Percentiles rank a stretch among this genome's conserved stretches.
Conservation (phyloP, 202 grass and related monocot species). For the Setaria viridis region DNA sequence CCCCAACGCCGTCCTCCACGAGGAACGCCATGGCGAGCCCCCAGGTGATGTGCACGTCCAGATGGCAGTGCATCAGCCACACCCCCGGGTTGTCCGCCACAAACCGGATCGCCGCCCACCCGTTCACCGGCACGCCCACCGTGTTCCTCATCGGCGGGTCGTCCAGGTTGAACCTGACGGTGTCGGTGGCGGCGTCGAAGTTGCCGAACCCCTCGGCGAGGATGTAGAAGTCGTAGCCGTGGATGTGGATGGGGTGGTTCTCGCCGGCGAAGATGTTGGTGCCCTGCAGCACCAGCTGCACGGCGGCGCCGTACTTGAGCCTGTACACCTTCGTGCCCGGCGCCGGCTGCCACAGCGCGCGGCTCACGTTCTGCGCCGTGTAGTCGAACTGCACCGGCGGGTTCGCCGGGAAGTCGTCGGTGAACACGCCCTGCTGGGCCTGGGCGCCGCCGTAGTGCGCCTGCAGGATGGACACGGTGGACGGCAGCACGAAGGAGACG, state of each 20-base stretch:
- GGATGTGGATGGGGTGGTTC: conserved; percentile 93
- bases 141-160: conserved; percentile 89
- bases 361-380: conserved; percentile 81
- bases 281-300: conserved; percentile 71
- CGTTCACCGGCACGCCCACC: conserved; percentile 78
- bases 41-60: conserved; percentile 89
- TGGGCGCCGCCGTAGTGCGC: conserved; percentile 65
- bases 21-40: conserved; percentile 90
- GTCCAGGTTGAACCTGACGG: conserved; percentile 69
- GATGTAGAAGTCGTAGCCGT: conserved; percentile 88
- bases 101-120: conserved; percentile 81
- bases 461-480: conserved; percentile 70
- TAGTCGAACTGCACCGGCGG: conserved; percentile 85
- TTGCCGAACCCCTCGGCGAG: conserved; percentile 76
- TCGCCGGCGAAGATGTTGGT: conserved; percentile 85
- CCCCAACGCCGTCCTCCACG: conserved; percentile 72
- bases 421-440: conserved; percentile 54
- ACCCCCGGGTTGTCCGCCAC: conserved; percentile 82
- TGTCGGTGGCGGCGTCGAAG: conserved; percentile 52
- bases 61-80: too few relatives aligned
- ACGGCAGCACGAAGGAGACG: too few relatives aligned
- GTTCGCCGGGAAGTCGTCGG: conserved; percentile 64
- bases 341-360: conserved; percentile 70
- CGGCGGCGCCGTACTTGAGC: conserved; percentile 69
- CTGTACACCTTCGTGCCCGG: conserved; percentile 70